These are phyloP conservation scores for Phytophthora pluvialis DNA, from an alignment of 352 stramenopile genomes.

Conservation along the genomic window DNA sequence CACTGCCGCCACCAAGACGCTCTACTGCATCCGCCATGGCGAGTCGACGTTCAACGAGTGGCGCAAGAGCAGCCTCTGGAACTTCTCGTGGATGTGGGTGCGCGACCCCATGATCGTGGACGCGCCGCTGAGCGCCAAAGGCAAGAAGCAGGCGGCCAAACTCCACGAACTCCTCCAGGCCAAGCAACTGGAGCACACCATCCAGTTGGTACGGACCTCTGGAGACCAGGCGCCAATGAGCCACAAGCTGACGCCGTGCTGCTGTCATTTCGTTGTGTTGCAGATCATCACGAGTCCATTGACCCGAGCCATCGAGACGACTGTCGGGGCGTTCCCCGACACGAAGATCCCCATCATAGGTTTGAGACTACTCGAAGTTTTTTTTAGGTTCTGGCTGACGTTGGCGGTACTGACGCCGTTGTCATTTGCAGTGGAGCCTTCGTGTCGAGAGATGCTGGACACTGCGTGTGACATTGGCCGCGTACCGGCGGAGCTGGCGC, in stretches of 20 bases:
- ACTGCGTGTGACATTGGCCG: conserved; percentile 85
- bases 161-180: conserved; percentile 49
- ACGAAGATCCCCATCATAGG: conserved; percentile 62
- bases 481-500: conserved; percentile 49
- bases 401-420: background rate
- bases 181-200: conserved; percentile 56
- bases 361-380: conserved; percentile 17
- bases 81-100: conserved; percentile 88
- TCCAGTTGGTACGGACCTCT: conserved; percentile 62
- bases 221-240: background rate
- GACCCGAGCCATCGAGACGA: conserved; percentile 84
- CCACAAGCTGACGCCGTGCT: background rate
- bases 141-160: conserved; percentile 62
- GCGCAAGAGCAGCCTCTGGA: conserved; percentile 76
- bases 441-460: conserved; percentile 85
- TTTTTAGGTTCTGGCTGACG: background rate
- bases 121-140: conserved; percentile 74
- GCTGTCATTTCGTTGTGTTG: background rate
- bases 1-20: conserved; percentile 48
- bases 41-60: conserved; percentile 91
- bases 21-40: conserved; percentile 89
- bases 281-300: conserved; percentile 87
- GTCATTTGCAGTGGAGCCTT: conserved; percentile 60
- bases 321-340: conserved; percentile 65
- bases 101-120: conserved; percentile 89